Conservation (phyloP, 352 stramenopile genomes). For the Plasmopara muralis region DNA sequence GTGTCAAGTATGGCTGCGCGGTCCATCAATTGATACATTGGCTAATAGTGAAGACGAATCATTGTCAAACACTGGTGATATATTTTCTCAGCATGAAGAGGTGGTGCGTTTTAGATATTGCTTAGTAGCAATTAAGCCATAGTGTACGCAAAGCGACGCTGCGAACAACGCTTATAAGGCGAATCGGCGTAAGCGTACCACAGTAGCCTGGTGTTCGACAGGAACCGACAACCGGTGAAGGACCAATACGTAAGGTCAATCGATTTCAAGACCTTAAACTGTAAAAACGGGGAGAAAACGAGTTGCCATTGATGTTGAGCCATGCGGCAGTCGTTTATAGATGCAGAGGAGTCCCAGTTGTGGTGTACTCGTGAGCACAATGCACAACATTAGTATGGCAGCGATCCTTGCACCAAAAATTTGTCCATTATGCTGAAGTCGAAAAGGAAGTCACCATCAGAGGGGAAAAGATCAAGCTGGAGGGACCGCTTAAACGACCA, state of each 20-base stretch:
- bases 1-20: background rate
- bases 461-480: too few relatives aligned
- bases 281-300: constrained; percentile 1
- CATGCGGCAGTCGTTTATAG: constrained; percentile 5
- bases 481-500: too few relatives aligned
- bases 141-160: constrained; percentile 5
- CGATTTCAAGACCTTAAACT: background rate
- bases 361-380: background rate
- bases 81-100: too few relatives aligned
- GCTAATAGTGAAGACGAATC: too few relatives aligned
- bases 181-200: background rate
- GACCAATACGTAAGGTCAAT: background rate
- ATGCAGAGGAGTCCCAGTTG: background rate
- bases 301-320: background rate
- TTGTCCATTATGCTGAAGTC: constrained; percentile 5
- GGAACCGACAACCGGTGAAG: background rate
- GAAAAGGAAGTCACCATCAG: too few relatives aligned
- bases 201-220: background rate
- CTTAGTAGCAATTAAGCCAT: too few relatives aligned
- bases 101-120: too few relatives aligned
- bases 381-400: too few relatives aligned
- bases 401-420: constrained; percentile 6
- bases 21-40: constrained; percentile 1
- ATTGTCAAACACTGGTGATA: too few relatives aligned
- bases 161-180: constrained; percentile 8